These are phyloP conservation scores for Podila minutissima DNA, from an alignment of 192 early-diverging fungal species.

Conservation along the genomic window DNA sequence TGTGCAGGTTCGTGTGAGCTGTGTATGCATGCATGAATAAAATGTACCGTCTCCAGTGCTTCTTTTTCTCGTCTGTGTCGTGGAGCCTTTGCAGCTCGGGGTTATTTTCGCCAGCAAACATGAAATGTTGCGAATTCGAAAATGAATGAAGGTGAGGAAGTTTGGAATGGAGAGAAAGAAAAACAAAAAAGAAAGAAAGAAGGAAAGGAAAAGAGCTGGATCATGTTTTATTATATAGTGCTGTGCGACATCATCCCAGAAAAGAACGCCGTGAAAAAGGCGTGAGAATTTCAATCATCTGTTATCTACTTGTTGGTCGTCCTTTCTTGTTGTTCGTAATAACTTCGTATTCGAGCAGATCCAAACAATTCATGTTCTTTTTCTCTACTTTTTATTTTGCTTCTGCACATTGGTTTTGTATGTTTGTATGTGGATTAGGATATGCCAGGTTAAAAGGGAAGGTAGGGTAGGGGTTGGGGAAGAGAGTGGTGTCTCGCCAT, in stretches of 20 bases:
- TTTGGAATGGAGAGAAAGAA: constrained; percentile 1
- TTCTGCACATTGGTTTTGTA: not conserved
- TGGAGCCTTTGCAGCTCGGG: constrained; percentile 25
- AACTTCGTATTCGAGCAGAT: not conserved
- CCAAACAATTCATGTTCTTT: not conserved
- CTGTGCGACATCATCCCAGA: not conserved
- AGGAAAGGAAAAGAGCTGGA: not conserved
- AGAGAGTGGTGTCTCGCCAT: too few species aligned
- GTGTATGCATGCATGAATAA: not conserved
- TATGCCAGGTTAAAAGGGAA: not conserved
- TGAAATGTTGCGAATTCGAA: too few species aligned
- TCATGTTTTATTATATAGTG: too few species aligned
- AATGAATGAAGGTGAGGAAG: not conserved
- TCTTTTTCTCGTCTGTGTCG: constrained; percentile 14
- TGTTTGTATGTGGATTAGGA: not conserved
- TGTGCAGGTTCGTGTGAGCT: not conserved
- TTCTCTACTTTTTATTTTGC: not conserved
- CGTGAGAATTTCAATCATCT: not conserved
- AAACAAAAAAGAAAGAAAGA: not conserved
- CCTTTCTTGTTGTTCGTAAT: too few species aligned
- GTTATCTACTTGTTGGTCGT: not conserved
- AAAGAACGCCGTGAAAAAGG: not conserved
- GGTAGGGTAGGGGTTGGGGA: not conserved
- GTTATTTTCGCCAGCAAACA: constrained; percentile 13
- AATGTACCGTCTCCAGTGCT: constrained; percentile 44